Evolutionary conservation across 768 basidiomycete species (phyloP), one percentile per base, ranked within the genome.

Genomic region (Kwoniella europaea): DNA sequence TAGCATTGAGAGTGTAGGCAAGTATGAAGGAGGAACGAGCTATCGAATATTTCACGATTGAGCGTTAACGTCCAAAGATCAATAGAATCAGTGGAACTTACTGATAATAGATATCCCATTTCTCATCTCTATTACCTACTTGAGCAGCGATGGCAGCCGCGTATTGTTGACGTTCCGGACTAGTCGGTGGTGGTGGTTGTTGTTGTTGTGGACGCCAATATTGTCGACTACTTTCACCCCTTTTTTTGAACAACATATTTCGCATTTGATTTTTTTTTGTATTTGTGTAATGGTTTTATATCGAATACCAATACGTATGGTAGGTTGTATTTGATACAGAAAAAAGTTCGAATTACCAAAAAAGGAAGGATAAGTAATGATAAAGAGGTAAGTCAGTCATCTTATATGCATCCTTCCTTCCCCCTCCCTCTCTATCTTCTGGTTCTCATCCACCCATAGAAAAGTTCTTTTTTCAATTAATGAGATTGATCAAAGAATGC

Each of bases 61-160:
- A 18, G 12, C 42, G 60, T n/a, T 20, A 4, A 42, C n/a, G 42
- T 43, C 18, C 15, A 44, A n/a, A 20, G 60, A 44, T 1, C 6
- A 4, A 44, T 18, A 7, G 35, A 35, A 44, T 18, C 35, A 65
- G 50, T 4, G 7, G 9, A 10, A 42, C 67, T 56, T 52, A 68
- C 67, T 68, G 67, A 63, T 68, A 68, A 22, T 68, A 68, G 41
- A 68, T 63, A 46, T 68, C 61, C 67, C 67, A 68, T n/a, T 55
- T 46, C n/a, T 68, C 67, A 50, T 68, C 67, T 24, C 61, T 27
- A 10, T 68, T 52, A 35, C 67, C 67, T 20, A 65, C 59, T 4
- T 61, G 41, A 7, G 59, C 59, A 61, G 59, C 59, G 0, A 61
- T 61, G 42, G 59, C 42, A n/a, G 16, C 22, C 4, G 59, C 59